Evolutionary conservation across 495 filamentous ascomycete species (phyloP), one percentile per base, ranked within the genome.

Genomic region (Jackrogersella multiformis): DNA sequence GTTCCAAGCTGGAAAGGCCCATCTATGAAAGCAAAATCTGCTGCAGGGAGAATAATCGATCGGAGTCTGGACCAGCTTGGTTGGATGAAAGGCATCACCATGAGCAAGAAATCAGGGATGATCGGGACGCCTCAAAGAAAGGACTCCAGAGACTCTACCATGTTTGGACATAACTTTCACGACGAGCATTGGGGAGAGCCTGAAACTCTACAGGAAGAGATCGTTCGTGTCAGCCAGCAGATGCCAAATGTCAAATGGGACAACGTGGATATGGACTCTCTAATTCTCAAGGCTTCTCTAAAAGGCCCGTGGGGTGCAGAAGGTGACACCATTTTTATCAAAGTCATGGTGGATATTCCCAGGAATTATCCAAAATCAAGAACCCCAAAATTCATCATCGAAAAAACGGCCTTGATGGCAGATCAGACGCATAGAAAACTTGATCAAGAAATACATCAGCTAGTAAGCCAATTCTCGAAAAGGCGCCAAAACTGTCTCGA

Each of bases 41-140:
- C 78, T 34, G 51, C 82, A 12, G 78, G 80, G 49, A 87, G 86
- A 51, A 83, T 89, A 45, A 81, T 84, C n/a, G 92, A 93, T 68
- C 76, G 78, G 18, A 78, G 75, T 44, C 74, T 78, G 9, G 76
- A 81, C 15, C 92, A 86, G 32, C 94, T 97, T 59, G 84, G 88
- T 12, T 97, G 94, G 94, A 96, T 97, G 91, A 92, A 88, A 60
- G 92, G 93, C 28, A 92, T 97, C 38, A 95, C 92, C 63, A 93
- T 97, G 70, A 85, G 80, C 23, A 89, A 89, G 66, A 79, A 82
- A 53, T 84, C 83, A 49, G 67, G 71, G 5, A 65, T 70, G 30
- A 72, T 74, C 9, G 73, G 75, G 12, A 51, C 69, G 10, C 66
- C 80, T 13, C 67, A 65, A 51, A 74, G 77, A 46, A 66, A 76